Percentiles rank a stretch among this genome's conserved stretches.
Evolutionary conservation across 306 rosid genomes (phyloP).

Genomic region (Vachellia pachyceras): DNA sequence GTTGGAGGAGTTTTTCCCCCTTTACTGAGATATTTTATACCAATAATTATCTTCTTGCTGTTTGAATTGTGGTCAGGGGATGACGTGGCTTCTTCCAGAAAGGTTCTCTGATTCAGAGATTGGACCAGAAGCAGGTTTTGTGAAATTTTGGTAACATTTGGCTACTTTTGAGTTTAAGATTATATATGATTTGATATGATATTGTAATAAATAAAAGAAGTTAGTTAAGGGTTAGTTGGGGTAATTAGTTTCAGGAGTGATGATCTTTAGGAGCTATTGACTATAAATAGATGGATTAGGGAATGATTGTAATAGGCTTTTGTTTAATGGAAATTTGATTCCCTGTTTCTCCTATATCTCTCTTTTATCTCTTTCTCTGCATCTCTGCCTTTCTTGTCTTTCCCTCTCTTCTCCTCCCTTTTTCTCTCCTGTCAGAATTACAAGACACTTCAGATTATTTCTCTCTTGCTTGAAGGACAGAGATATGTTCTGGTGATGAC

Average conservation of each 20-base stretch:
- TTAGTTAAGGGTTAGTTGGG: not conserved
- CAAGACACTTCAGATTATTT: not conserved
- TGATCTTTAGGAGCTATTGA: not conserved
- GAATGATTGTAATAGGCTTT: not conserved
- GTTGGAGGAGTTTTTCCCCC: slow-evolving; percentile 24
- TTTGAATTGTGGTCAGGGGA: slow-evolving; percentile 69
- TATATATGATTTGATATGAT: slow-evolving; percentile 13
- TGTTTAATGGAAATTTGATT: not conserved
- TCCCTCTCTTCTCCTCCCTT: not conserved
- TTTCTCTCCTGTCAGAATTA: not conserved
- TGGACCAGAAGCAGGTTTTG: slow-evolving; percentile 99
- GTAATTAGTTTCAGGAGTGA: not conserved
- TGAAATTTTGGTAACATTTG: slow-evolving; percentile 87
- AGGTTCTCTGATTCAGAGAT: slow-evolving; percentile 95
- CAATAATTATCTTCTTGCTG: slow-evolving; percentile 40
- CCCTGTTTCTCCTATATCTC: not conserved
- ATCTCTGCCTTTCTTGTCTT: not conserved
- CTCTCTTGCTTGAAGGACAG: slow-evolving; percentile 3
- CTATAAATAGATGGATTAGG: not conserved
- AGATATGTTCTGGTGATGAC: slow-evolving; percentile 3
- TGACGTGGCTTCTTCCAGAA: slow-evolving; percentile 98
- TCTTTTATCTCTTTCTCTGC: too few relatives aligned
- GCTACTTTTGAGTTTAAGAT: slow-evolving; percentile 52
- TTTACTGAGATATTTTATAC: not conserved
- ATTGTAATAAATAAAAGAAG: not conserved